Conservation (phyloP, 352 stramenopile species). For the Pythium biforme region DNA sequence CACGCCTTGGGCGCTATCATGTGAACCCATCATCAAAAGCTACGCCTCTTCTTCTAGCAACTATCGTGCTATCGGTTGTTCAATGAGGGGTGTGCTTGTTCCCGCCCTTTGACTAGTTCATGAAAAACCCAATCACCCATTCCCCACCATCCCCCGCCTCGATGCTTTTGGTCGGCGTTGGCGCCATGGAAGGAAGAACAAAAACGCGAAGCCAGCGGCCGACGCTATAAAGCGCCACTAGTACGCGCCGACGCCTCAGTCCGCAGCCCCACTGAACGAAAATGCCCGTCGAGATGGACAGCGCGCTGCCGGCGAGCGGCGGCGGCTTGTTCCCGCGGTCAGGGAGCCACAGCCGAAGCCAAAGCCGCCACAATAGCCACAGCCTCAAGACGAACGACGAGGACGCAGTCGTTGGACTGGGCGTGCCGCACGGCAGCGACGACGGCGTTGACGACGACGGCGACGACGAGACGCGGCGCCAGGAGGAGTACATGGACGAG, state of each 20-base stretch:
- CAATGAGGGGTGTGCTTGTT: conserved; percentile 4
- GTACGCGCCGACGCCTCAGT: background rate
- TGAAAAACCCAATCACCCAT: conserved; percentile 24
- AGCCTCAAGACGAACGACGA: conserved; percentile 26
- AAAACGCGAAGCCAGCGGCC: background rate
- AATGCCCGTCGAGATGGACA: conserved; percentile 22
- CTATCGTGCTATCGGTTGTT: background rate
- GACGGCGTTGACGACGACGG: conserved; percentile 16
- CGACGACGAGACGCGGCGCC: conserved; percentile 4
- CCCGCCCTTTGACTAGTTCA: background rate
- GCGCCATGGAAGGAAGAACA: conserved; percentile 20
- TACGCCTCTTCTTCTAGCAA: background rate
- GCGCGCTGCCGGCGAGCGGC: conserved; percentile 6
- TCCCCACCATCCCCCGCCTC: background rate
- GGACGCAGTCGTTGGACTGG: conserved; percentile 21
- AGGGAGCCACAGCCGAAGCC: conserved; percentile 27
- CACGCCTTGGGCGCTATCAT: too few species aligned
- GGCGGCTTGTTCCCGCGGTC: background rate
- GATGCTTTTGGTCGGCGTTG: conserved; percentile 7
- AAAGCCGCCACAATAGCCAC: conserved; percentile 24
- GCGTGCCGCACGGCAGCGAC: conserved; percentile 19
- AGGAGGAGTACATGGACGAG: conserved; percentile 31
- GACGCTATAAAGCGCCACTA: background rate
- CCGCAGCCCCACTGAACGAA: background rate
- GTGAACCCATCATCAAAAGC: background rate